Percentiles rank a stretch among this genome's conserved stretches.
Evolutionary conservation across 805 yeast species (phyloP).

Genomic region (Sugiyamaella smithiae): DNA sequence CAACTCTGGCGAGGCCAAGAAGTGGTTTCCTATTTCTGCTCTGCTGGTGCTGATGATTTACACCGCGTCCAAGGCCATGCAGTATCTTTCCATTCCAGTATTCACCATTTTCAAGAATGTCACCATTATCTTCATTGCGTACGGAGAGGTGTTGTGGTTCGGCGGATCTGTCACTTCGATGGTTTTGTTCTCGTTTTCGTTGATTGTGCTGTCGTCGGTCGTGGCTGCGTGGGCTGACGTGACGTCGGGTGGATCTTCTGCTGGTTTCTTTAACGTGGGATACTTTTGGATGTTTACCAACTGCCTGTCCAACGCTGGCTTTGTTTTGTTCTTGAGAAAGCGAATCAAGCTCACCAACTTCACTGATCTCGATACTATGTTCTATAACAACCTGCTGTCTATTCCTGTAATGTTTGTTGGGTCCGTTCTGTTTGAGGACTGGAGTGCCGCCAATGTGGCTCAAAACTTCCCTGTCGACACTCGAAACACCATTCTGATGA

Average conservation of each 20-base stretch:
- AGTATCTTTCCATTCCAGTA: constrained; percentile 87
- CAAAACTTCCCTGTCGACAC: constrained; percentile 74
- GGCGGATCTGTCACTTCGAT: constrained; percentile 87
- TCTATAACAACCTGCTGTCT: constrained; percentile 91
- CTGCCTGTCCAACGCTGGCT: constrained; percentile 91
- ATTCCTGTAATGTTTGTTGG: constrained; percentile 80
- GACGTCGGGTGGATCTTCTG: constrained; percentile 35
- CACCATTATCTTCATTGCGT: constrained; percentile 94
- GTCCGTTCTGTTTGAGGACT: constrained; percentile 83
- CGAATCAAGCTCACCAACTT: constrained; percentile 95
- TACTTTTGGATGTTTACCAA: constrained; percentile 96
- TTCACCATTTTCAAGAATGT: constrained; percentile 97
- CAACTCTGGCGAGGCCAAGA: constrained; percentile 83
- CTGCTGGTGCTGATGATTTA: constrained; percentile 90
- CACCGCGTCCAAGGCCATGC: constrained; percentile 93
- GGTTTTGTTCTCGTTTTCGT: constrained; percentile 82
- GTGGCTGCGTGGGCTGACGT: constrained; percentile 91
- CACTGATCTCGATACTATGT: constrained; percentile 93
- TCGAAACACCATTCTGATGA: constrained; percentile 64
- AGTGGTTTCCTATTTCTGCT: constrained; percentile 91
- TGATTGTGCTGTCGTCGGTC: constrained; percentile 95
- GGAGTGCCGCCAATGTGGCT: constrained; percentile 78
- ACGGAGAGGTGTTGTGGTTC: constrained; percentile 97
- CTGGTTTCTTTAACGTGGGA: constrained; percentile 54
- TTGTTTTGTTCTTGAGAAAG: constrained; percentile 93